Evolutionary conservation across 768 basidiomycete genomes (phyloP).

Genomic region (Kockovaella imperatae): DNA sequence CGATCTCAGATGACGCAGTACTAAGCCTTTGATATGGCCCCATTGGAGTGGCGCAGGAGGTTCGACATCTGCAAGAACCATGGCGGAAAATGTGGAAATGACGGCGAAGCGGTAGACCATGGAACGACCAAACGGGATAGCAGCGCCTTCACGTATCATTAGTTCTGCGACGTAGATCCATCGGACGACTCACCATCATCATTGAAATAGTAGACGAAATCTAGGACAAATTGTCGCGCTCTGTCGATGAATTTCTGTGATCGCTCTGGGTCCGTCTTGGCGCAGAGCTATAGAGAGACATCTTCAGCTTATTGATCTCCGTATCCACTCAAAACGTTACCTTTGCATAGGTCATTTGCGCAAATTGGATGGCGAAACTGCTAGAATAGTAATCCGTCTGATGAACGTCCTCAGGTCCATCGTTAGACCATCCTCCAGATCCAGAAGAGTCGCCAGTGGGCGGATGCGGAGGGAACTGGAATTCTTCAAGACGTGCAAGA

Average conservation of each 20-base stretch:
- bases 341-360: slow-evolving; percentile 64
- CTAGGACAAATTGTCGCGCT: slow-evolving; percentile 57
- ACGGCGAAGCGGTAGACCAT: slow-evolving; percentile 74
- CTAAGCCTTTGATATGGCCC: slow-evolving; percentile 67
- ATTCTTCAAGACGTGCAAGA: slow-evolving; percentile 67
- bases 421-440: slow-evolving; percentile 59
- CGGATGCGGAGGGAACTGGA: slow-evolving; percentile 52
- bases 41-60: slow-evolving; percentile 60
- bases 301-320: neutral
- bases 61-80: slow-evolving; percentile 64
- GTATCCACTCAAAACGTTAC: slow-evolving; percentile 6
- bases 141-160: slow-evolving; percentile 51
- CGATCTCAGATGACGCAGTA: slow-evolving; percentile 63
- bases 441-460: slow-evolving; percentile 46
- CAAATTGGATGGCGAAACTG: slow-evolving; percentile 69
- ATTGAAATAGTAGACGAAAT: slow-evolving; percentile 71
- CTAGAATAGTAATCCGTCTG: slow-evolving; percentile 74
- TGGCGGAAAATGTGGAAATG: slow-evolving; percentile 66
- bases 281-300: slow-evolving; percentile 49
- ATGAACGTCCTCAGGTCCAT: slow-evolving; percentile 68
- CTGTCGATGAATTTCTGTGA: slow-evolving; percentile 60
- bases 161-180: neutral
- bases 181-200: slow-evolving; percentile 52
- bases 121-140: slow-evolving; percentile 67
- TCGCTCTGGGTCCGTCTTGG: slow-evolving; percentile 57